Evolutionary conservation across 768 basidiomycete species (phyloP), one percentile per base, ranked within the genome.

Genomic region (Kwoniella dejecticola): DNA sequence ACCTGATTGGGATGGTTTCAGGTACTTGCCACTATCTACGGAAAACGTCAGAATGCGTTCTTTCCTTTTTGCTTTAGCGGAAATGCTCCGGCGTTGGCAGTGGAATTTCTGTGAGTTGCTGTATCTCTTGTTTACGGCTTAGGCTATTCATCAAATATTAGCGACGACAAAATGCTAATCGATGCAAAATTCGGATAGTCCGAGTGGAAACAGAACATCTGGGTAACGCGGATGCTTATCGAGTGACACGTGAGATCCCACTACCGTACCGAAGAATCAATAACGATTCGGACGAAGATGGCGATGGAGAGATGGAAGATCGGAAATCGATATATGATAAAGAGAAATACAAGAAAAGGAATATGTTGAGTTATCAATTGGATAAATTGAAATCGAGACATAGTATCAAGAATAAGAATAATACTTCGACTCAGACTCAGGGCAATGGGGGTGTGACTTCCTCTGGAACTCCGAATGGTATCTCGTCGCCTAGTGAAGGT

Each of bases 171-270:
- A 60, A 60, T 24, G 52, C 63, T 64, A 46, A 62, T 53, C 48
- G 12, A 17, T 40, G 21, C 45, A 8, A 10, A 3, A 2, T 44
- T 3, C 6, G 17, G 24, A 11, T 66, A 90, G 88, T 85, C 78
- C 89, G 90, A 67, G 79, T 91, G 41, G 90, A 94, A 77, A 92
- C 89, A 79, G 93, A 96, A 79, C 93, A 96, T 66, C 80, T 94
- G 26, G 89, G 90, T 82, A 96, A 96, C 77, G 85, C 89, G 78
- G 90, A 91, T 83, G 91, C 92, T 69, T 95, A 91, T 77, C 90
- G 92, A 23, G 76, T 65, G 38, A 91, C 89, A 1, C 83, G 88
- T 24, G 91, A 96, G 70, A 86, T 91, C 13, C 89, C 90, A 0
- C 79, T 96, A 31, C 91, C 91, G 1, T 95, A 94, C 77, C 84